A percentile compares a stretch with the other conserved stretches of the same genome.
Conservation (phyloP, 306 rosid genomes). For the Ochetophila trinervis region DNA sequence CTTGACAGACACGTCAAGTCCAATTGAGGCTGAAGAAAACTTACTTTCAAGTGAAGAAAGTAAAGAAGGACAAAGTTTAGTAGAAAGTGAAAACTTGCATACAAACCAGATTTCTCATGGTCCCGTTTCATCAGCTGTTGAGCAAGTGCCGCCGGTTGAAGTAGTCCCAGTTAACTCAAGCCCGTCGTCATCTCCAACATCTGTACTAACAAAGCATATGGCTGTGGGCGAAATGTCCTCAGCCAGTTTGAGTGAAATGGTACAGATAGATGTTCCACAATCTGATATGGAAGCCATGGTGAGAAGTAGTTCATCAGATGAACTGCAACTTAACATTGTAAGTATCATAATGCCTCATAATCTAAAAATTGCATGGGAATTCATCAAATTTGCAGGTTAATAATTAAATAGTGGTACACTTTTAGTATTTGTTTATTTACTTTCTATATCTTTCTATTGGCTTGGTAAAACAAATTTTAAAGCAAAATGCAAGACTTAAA, state of each 20-base stretch:
- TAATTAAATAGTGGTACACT: too few relatives aligned
- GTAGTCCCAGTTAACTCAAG: slow-evolving; percentile 25
- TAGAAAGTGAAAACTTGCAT: slow-evolving; percentile 12
- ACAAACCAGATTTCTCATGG: background rate
- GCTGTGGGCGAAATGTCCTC: slow-evolving; percentile 21
- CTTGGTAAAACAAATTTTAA: too few relatives aligned
- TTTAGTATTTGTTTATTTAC: too few relatives aligned
- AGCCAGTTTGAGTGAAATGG: slow-evolving; percentile 22
- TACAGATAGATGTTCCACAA: slow-evolving; percentile 10
- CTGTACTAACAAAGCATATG: slow-evolving; percentile 28
- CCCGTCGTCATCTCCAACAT: slow-evolving; percentile 49
- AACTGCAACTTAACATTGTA: slow-evolving; percentile 18
- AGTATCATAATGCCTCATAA: background rate
- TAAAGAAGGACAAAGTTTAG: slow-evolving; percentile 10
- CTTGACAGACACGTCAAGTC: slow-evolving; percentile 6
- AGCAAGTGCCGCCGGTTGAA: slow-evolving; percentile 10
- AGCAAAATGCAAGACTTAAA: too few relatives aligned
- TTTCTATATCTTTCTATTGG: too few relatives aligned
- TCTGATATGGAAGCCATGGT: slow-evolving; percentile 13
- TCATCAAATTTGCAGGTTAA: background rate
- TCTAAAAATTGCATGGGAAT: too few relatives aligned
- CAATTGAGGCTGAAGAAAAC: slow-evolving; percentile 10
- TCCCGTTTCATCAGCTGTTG: too few relatives aligned
- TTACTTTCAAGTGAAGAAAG: slow-evolving; percentile 5
- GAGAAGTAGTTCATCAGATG: slow-evolving; percentile 23